A percentile compares a stretch with the other conserved stretches of the same genome.
Conservation (phyloP, 768 basidiomycete species). For the Albatrellus ellisii region DNA sequence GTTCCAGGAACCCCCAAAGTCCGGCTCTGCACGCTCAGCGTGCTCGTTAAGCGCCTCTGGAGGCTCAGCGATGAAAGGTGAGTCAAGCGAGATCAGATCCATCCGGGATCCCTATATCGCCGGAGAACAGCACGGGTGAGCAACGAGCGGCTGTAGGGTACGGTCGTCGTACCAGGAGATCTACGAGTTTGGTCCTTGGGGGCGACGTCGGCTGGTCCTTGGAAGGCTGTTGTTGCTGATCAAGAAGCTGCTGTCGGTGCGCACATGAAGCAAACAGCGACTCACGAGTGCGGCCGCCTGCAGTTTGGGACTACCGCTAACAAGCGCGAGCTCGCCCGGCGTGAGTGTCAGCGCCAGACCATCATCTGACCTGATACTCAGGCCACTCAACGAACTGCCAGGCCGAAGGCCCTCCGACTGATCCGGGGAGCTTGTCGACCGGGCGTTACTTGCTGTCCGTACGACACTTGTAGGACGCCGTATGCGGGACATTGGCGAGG, state of each 20-base stretch:
- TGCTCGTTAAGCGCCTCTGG: slow-evolving; percentile 5
- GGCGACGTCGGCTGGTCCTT: slow-evolving; percentile 6
- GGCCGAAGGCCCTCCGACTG: slow-evolving; percentile 17
- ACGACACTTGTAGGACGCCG: slow-evolving; percentile 22
- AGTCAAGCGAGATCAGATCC: slow-evolving; percentile 67
- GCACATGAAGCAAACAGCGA: neutral
- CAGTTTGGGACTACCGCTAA: slow-evolving; percentile 13
- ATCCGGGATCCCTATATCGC: slow-evolving; percentile 20
- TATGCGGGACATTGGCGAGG: slow-evolving; percentile 35
- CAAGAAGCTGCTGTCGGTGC: neutral
- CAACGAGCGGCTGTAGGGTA: neutral
- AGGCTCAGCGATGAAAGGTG: slow-evolving; percentile 47
- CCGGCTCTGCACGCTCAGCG: slow-evolving; percentile 11
- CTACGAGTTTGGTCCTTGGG: neutral
- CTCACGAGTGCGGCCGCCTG: slow-evolving; percentile 9
- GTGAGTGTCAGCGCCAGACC: slow-evolving; percentile 11
- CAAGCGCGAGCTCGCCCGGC: slow-evolving; percentile 13
- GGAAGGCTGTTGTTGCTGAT: neutral
- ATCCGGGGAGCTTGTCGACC: slow-evolving; percentile 22
- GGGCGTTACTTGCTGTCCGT: slow-evolving; percentile 23
- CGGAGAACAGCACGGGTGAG: neutral
- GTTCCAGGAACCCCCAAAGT: slow-evolving; percentile 51
- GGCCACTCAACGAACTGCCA: neutral
- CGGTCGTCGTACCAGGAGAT: neutral
- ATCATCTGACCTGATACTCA: neutral